These are phyloP conservation scores for Fusarium bulbicola DNA, from an alignment of 2,329 filamentous ascomycete genomes.

Conservation along the genomic window DNA sequence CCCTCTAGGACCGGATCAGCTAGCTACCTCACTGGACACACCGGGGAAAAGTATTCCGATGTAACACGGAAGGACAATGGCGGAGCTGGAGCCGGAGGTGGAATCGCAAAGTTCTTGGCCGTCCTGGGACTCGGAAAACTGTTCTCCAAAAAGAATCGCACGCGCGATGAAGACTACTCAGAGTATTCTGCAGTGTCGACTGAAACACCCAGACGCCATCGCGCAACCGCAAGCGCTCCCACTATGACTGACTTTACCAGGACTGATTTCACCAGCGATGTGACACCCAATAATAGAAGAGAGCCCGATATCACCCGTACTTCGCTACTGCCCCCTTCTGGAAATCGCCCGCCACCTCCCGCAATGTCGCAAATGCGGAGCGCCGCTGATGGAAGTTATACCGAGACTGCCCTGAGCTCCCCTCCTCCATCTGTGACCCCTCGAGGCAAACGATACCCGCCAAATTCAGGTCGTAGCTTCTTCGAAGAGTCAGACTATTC, in stretches of 20 bases:
- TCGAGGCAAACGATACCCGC: slow-evolving; percentile 57
- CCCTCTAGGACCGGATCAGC: slow-evolving; percentile 63
- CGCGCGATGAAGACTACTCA: slow-evolving; percentile 68
- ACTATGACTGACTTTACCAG: slow-evolving; percentile 52
- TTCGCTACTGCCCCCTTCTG: slow-evolving; percentile 59
- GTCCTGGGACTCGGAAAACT: slow-evolving; percentile 67
- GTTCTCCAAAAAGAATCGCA: slow-evolving; percentile 61
- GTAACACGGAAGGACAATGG: slow-evolving; percentile 45
- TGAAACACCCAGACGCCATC: slow-evolving; percentile 65
- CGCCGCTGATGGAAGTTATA: slow-evolving; percentile 57
- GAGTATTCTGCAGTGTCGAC: slow-evolving; percentile 71
- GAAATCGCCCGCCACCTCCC: slow-evolving; percentile 48
- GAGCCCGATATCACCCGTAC: slow-evolving; percentile 46
- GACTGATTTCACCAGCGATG: slow-evolving; percentile 46
- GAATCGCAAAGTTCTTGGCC: slow-evolving; percentile 68
- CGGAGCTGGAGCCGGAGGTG: slow-evolving; percentile 52
- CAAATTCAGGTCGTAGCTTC: slow-evolving; percentile 53
- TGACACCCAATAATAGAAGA: slow-evolving; percentile 46
- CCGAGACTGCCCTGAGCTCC: slow-evolving; percentile 49
- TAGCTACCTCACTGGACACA: slow-evolving; percentile 62
- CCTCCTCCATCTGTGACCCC: slow-evolving; percentile 56
- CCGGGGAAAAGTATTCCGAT: slow-evolving; percentile 70
- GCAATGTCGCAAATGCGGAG: slow-evolving; percentile 58
- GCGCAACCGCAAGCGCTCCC: slow-evolving; percentile 50
- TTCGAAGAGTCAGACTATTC: slow-evolving; percentile 66